Evolutionary conservation across 495 filamentous ascomycete genomes (phyloP), one percentile per base, ranked within the genome.

Genomic region (Aspergillus ostianus): DNA sequence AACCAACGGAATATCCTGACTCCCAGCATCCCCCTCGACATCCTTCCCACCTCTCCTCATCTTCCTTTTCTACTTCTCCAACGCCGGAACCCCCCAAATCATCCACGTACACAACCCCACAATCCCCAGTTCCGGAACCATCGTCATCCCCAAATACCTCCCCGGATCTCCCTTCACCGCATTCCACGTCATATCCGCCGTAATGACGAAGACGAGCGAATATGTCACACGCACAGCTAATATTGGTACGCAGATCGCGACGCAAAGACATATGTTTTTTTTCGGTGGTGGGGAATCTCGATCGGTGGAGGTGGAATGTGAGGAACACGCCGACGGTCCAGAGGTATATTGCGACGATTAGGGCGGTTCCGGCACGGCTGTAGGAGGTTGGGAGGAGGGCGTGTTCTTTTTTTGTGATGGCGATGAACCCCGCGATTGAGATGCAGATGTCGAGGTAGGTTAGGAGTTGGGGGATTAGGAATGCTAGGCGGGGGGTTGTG

Each of bases 291-390:
- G 52, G 27, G 44, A 56, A 61, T 36, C 59, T 41, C 12, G 5
- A 13, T n/a, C 63, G 56, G 55, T 20, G 64, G 19, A 56, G 48
- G 59, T 62, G 62, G 46, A 65, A 63, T 4, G 50, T 21, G 12
- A 63, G n/a, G 20, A 60, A 61, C 2, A 61, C 49, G 32, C 59
- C 65, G 2, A 63, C 59, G 7, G 54, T 58, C 32, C 61, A 68
- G 7, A 65, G 32, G 53, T 65, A 68, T 49, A 68, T 63, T 17
- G 58, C 44, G 12, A 51, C 87, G 10, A 68, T 48, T 13, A 65
- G 30, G 9, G 36, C 59, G 47, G 58, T 65, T 19, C 65, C 61
- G 27, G 65, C 63, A 30, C 62, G 65, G 46, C 63, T 65, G 23
- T 60, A 65, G n/a, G 59, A 48, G 2, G 65, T 65, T 10, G 65